These are phyloP conservation scores for Urochloa ruziziensis DNA, from an alignment of 176 grass and related monocot genomes.

Conservation along the genomic window DNA sequence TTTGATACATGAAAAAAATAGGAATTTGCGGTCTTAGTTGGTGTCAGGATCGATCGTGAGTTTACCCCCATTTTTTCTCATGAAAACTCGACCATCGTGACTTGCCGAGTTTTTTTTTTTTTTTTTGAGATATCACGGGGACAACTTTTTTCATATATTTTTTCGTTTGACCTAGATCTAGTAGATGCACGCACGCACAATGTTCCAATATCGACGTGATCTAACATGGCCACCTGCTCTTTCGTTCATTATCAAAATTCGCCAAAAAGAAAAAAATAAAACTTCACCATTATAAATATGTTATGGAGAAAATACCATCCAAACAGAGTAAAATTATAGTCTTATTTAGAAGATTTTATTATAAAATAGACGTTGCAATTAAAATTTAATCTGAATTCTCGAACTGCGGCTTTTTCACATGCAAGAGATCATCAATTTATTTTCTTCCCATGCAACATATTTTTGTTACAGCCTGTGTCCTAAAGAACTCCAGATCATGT, in stretches of 20 bases:
- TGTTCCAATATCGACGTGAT: slow-evolving; percentile 25
- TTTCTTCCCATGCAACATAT: no score
- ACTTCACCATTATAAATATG: no score
- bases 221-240: slow-evolving; percentile 11
- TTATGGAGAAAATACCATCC: no score
- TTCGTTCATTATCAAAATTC: neutral
- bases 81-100: neutral
- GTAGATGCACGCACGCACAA: neutral
- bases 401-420: no score
- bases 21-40: neutral
- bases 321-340: no score
- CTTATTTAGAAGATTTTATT: no score
- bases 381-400: no score
- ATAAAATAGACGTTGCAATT: no score
- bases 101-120: neutral
- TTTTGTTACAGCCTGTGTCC: no score
- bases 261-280: no score
- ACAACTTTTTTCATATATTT: neutral
- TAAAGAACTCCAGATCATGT: no score
- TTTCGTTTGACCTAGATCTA: neutral
- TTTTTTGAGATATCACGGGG: neutral
- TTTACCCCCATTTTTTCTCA: neutral
- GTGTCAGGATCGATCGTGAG: neutral
- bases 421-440: no score
- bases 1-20: neutral